A percentile compares a stretch with the other conserved stretches of the same genome.
These are phyloP conservation scores for Pilobolus umbonatus DNA, from an alignment of 192 early-diverging fungal species.

Conservation along the genomic window DNA sequence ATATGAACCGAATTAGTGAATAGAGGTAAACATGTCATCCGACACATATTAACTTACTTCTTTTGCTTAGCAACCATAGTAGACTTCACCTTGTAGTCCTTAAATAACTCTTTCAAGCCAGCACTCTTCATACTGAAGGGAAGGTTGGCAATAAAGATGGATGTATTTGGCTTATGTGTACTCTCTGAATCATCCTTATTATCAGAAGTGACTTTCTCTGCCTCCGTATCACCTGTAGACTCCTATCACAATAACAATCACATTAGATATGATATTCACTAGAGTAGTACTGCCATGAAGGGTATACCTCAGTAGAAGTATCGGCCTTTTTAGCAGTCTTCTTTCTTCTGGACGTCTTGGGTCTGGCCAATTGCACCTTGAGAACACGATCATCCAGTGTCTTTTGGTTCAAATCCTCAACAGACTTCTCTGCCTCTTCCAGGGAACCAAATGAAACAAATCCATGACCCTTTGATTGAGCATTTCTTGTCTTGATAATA, in stretches of 20 bases:
- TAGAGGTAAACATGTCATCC: background rate
- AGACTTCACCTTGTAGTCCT: constrained; percentile 66
- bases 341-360: background rate
- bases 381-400: constrained; percentile 82
- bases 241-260: no score
- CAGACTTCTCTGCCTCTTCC: constrained; percentile 68
- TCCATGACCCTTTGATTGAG: constrained; percentile 87
- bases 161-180: constrained; percentile 56
- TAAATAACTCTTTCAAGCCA: constrained; percentile 73
- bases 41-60: background rate
- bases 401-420: constrained; percentile 67
- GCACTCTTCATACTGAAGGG: constrained; percentile 68
- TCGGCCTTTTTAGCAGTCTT: constrained; percentile 5
- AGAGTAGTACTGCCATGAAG: no score
- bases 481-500: constrained; percentile 73
- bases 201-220: background rate
- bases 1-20: background rate
- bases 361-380: constrained; percentile 78
- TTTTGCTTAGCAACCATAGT: constrained; percentile 69
- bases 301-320: background rate
- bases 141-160: constrained; percentile 77
- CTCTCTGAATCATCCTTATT: background rate
- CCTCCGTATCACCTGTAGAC: background rate
- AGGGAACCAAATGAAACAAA: constrained; percentile 82
- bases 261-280: no score